Evolutionary conservation across 371 early-diverging fungal species (phyloP).

Genomic region (Smittium mucronatum): DNA sequence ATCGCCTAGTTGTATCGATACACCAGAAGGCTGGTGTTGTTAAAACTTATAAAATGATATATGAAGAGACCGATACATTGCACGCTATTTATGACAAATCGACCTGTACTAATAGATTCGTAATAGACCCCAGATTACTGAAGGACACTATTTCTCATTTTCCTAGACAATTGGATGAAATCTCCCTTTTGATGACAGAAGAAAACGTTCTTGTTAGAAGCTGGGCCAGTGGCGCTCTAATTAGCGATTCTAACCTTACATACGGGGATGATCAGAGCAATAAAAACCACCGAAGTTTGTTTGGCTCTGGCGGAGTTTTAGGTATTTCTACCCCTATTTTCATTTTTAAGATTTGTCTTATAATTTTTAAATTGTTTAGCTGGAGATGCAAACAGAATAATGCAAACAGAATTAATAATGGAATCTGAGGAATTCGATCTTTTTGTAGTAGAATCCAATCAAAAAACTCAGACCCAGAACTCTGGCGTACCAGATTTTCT

Average conservation of each 20-base stretch:
- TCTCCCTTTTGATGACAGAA: slow-evolving; percentile 32
- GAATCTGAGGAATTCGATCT: slow-evolving; percentile 33
- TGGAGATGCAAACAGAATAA: slow-evolving; percentile 19
- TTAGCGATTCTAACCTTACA: not conserved
- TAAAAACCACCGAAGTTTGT: not conserved
- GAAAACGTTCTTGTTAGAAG: slow-evolving; percentile 34
- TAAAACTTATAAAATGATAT: slow-evolving; percentile 42
- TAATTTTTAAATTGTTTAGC: no score
- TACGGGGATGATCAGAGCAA: not conserved
- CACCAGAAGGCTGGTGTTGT: slow-evolving; percentile 41
- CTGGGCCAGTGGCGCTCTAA: slow-evolving; percentile 27
- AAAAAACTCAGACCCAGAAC: slow-evolving; percentile 1
- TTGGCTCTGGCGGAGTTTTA: not conserved
- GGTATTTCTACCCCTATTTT: not conserved
- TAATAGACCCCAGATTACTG: slow-evolving; percentile 36
- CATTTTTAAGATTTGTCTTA: no score
- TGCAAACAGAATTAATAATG: slow-evolving; percentile 33
- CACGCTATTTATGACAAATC: slow-evolving; percentile 38
- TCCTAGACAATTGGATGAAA: slow-evolving; percentile 38
- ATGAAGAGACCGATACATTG: slow-evolving; percentile 37
- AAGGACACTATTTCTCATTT: slow-evolving; percentile 43
- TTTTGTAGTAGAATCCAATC: slow-evolving; percentile 16
- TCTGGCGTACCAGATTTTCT: not conserved
- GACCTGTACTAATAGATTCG: slow-evolving; percentile 30
- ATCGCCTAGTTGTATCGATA: slow-evolving; percentile 39